Evolutionary conservation across 805 yeast genomes (phyloP).

Genomic region (Osmozyma mogii): DNA sequence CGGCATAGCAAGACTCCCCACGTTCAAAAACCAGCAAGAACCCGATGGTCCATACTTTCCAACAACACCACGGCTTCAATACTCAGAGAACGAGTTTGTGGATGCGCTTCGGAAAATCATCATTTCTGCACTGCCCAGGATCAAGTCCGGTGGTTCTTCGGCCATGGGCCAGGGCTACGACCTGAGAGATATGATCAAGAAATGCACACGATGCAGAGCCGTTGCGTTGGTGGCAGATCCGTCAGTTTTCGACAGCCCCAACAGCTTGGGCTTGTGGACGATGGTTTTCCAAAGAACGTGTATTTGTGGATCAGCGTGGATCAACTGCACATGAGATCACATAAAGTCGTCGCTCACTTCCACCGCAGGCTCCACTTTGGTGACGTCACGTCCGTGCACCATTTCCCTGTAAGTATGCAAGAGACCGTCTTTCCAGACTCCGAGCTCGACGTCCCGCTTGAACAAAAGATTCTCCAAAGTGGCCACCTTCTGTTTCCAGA

Average conservation of each 20-base stretch:
- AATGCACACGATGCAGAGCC: conserved; percentile 36
- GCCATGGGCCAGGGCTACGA: conserved; percentile 8
- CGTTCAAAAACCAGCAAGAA: background rate
- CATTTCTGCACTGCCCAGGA: conserved; percentile 12
- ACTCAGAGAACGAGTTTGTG: conserved; percentile 17
- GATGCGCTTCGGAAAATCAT: conserved; percentile 33
- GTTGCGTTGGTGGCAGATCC: conserved; percentile 35
- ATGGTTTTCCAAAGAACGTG: conserved; percentile 67
- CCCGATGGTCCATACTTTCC: background rate
- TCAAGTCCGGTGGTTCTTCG: conserved; percentile 8
- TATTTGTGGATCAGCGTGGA: conserved; percentile 76
- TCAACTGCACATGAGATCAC: conserved; percentile 19
- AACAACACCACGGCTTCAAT: conserved; percentile 12
- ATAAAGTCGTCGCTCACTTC: no score
- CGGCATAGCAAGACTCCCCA: conserved; percentile 14
- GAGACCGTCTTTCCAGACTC: conserved; percentile 18
- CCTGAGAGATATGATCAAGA: conserved; percentile 17
- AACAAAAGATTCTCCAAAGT: conserved; percentile 18
- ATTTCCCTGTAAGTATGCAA: conserved; percentile 7
- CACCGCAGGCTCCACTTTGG: no score
- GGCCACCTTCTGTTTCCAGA: conserved; percentile 18
- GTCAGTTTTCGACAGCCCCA: conserved; percentile 24
- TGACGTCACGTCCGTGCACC: background rate
- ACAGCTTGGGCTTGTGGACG: conserved; percentile 42
- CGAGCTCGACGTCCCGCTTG: conserved; percentile 8